A percentile compares a stretch with the other conserved stretches of the same genome.
phyloP scores from a whole-genome alignment of 176 grass and related monocot genomes.

The Calamus simplicifolius region DNA sequence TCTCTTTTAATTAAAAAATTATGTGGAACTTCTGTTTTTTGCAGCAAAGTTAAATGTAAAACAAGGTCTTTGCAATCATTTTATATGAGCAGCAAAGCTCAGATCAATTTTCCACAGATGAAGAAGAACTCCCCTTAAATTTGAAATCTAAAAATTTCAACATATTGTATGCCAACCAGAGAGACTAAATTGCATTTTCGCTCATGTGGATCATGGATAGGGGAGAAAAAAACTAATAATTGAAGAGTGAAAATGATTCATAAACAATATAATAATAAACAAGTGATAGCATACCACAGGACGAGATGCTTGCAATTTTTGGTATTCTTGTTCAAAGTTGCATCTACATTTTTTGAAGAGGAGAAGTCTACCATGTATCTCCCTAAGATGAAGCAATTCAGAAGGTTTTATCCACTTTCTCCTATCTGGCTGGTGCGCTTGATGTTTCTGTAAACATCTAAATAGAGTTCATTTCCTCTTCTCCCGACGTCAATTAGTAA shows the following conservation, averaged over 20 bases:
- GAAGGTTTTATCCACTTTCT: constrained; percentile 38
- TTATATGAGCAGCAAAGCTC: too few relatives aligned
- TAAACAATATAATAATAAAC: not conserved
- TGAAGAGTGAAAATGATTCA: not conserved
- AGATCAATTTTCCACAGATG: too few relatives aligned
- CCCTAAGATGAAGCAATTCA: constrained; percentile 48
- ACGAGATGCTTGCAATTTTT: constrained; percentile 49
- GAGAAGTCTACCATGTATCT: constrained; percentile 45
- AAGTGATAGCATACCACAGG: constrained; percentile 29
- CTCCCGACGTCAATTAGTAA: not conserved
- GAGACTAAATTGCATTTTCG: not conserved
- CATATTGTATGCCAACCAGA: too few relatives aligned
- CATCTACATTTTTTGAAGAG: constrained; percentile 27
- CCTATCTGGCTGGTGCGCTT: not conserved
- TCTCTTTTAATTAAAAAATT: too few relatives aligned
- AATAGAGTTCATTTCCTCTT: not conserved
- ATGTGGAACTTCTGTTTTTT: too few relatives aligned
- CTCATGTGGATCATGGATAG: not conserved
- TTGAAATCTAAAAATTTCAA: too few relatives aligned
- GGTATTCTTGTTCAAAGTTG: constrained; percentile 48
- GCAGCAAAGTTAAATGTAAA: too few relatives aligned
- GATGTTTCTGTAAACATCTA: not conserved
- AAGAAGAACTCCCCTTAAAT: too few relatives aligned
- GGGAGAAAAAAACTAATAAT: not conserved
- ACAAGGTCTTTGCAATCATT: too few relatives aligned